These are phyloP conservation scores for Artemisia princeps DNA, from an alignment of 140 eudicot genomes.

Conservation along the genomic window DNA sequence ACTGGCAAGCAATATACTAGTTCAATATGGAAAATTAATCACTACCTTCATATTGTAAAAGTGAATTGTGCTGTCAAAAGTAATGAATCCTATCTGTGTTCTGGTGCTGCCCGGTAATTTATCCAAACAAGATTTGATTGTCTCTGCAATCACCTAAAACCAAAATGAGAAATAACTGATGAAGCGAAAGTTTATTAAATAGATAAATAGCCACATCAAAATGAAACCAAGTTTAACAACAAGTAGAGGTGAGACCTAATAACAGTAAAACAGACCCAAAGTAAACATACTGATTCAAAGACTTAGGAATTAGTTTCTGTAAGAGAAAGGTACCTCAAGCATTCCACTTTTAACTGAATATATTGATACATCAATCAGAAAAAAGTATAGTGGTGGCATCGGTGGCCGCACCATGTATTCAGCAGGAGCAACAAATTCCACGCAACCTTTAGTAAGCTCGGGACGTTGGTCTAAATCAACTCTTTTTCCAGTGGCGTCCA, in stretches of 20 bases:
- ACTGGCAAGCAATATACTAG: conserved; percentile 5
- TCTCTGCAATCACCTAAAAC: conserved; percentile 66
- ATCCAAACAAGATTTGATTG: conserved; percentile 80
- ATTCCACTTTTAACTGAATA: conserved; percentile 75
- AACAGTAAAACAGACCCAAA: conserved; percentile 9
- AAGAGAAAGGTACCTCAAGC: conserved; percentile 60
- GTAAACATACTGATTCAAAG: background rate
- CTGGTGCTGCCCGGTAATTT: conserved; percentile 65
- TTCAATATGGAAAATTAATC: background rate
- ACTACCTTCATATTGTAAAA: conserved; percentile 84
- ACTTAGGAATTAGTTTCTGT: background rate
- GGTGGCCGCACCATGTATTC: conserved; percentile 98
- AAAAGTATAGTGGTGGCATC: conserved; percentile 80
- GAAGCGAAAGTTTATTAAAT: background rate
- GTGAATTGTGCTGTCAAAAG: conserved; percentile 77
- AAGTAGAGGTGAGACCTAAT: background rate
- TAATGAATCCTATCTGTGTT: conserved; percentile 84
- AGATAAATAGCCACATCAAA: conserved; percentile 3
- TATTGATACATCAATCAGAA: conserved; percentile 71
- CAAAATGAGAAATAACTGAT: background rate
- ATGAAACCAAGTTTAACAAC: conserved; percentile 12
- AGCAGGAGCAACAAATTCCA: conserved; percentile 85
- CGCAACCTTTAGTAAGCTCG: conserved; percentile 81
- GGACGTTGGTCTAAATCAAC: conserved; percentile 74
- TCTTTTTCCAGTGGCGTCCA: conserved; percentile 70